A percentile compares a stretch with the other conserved stretches of the same genome.
phyloP scores from a whole-genome alignment of 108 stramenopile genomes.

The Stephanodiscus minutulus region DNA sequence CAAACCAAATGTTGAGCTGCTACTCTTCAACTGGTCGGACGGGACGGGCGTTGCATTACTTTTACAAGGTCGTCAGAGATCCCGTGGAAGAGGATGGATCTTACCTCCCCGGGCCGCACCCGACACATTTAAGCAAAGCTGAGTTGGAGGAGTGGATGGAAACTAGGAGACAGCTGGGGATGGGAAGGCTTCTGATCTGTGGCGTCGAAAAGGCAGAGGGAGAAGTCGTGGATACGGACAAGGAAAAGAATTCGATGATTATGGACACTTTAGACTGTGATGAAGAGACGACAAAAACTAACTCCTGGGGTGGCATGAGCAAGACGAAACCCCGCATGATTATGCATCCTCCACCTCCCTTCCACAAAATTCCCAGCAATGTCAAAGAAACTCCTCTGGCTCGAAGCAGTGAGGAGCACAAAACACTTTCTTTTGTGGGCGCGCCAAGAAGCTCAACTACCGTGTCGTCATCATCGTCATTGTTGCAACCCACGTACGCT shows the following conservation, averaged over 20 bases:
- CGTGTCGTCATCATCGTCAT: slow-evolving; percentile 3
- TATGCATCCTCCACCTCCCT: slow-evolving; percentile 67
- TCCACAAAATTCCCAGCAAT: slow-evolving; percentile 77
- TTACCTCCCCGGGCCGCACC: slow-evolving; percentile 50
- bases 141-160: slow-evolving; percentile 45
- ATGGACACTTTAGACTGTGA: slow-evolving; percentile 19
- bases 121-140: slow-evolving; percentile 42
- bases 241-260: slow-evolving; percentile 14
- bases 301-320: slow-evolving; percentile 17
- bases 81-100: slow-evolving; percentile 46
- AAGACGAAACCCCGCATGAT: slow-evolving; percentile 57
- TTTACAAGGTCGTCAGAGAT: slow-evolving; percentile 69
- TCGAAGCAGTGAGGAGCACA: slow-evolving; percentile 46
- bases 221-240: slow-evolving; percentile 10
- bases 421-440: slow-evolving; percentile 14
- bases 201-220: background rate
- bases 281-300: slow-evolving; percentile 20
- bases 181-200: slow-evolving; percentile 17
- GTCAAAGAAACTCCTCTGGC: slow-evolving; percentile 59
- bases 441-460: slow-evolving; percentile 7
- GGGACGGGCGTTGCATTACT: slow-evolving; percentile 78
- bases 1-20: slow-evolving; percentile 74
- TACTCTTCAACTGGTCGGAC: slow-evolving; percentile 69
- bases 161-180: slow-evolving; percentile 27
- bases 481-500: slow-evolving; percentile 1